Conservation (phyloP, 768 basidiomycete species). For the Macrocybe gigantea region DNA sequence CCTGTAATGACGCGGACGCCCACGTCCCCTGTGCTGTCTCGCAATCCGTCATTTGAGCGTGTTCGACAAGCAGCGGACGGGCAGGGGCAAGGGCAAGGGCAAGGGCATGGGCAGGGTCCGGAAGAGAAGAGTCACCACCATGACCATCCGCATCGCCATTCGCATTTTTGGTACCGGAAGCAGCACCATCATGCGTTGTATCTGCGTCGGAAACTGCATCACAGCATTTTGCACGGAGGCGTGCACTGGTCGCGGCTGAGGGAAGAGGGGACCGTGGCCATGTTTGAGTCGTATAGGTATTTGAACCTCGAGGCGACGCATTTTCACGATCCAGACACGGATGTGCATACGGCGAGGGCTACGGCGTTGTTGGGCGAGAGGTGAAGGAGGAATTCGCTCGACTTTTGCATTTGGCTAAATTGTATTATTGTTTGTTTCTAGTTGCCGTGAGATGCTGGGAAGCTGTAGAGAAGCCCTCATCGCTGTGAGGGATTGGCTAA, state of each 20-base stretch:
- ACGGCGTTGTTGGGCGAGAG: slow-evolving; percentile 40
- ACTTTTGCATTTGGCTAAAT: neutral
- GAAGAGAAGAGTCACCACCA: neutral
- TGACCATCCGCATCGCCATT: slow-evolving; percentile 6
- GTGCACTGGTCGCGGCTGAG: slow-evolving; percentile 5
- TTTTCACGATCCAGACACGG: slow-evolving; percentile 42
- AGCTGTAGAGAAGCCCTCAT: slow-evolving; percentile 33
- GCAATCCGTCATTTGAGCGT: slow-evolving; percentile 20
- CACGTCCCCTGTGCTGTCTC: slow-evolving; percentile 11
- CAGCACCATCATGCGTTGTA: slow-evolving; percentile 30
- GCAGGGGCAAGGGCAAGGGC: neutral
- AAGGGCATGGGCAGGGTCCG: neutral
- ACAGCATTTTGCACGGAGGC: neutral
- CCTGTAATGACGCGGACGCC: slow-evolving; percentile 15
- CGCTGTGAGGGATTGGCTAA: slow-evolving; percentile 47
- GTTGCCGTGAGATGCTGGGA: slow-evolving; percentile 49
- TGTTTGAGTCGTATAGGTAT: slow-evolving; percentile 70
- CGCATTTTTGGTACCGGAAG: slow-evolving; percentile 22
- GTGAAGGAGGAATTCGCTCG: slow-evolving; percentile 12
- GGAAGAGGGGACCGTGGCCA: slow-evolving; percentile 56
- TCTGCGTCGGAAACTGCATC: neutral
- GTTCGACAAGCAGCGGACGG: too few species aligned
- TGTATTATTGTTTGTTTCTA: slow-evolving; percentile 7
- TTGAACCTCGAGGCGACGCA: slow-evolving; percentile 58
- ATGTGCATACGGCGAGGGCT: slow-evolving; percentile 34